Evolutionary conservation across 805 yeast genomes (phyloP), one percentile per base, ranked within the genome.

Genomic region (Candida anglica): DNA sequence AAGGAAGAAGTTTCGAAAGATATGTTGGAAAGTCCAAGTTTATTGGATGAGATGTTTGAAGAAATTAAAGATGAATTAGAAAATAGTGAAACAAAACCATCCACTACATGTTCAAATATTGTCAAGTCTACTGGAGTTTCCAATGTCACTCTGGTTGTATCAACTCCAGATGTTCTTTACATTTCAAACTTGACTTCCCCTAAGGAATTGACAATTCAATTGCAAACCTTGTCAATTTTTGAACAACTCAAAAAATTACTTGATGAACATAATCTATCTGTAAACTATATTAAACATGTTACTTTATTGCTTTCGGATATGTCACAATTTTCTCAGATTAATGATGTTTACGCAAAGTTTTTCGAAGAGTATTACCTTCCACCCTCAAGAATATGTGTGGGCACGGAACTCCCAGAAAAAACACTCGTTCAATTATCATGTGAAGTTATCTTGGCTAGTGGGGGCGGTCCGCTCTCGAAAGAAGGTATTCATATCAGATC

Each of bases 401-500:
- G 83, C 35, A 73, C 94, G 0, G 43, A 45, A 1, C 50, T 80
- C 3, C 70, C 78, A 1, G 32, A 42, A 1, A 53, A 56, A 0
- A 32, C 36, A 15, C 47, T 54, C 5, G 50, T 81, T 5, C 83
- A 77, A 46, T 51, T 89, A 7, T 85, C 96, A 0, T 78, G 82
- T 11, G 63, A 73, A 10, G 71, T 73, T 0, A 48, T 78, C 13
- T 27, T 38, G 6, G 33, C 30, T 3, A 44, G 43, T 19, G 13
- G 19, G 3, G 19, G 13, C 9, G n/a, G n/a, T n/a, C n/a, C n/a
- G n/a, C 22, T 13, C 6, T 30, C 30, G 8, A 82, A 82, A 44
- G 62, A 60, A 19, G 96, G 98, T 0, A 63, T 91, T 11, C 98
- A 93, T 50, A 87, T 93, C 6, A 91, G 93, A 47, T 88, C 97